Percentiles rank a stretch among this genome's conserved stretches.
Conservation (phyloP, 2,329 filamentous ascomycete genomes). For the Aspergillus eucalypticola region DNA sequence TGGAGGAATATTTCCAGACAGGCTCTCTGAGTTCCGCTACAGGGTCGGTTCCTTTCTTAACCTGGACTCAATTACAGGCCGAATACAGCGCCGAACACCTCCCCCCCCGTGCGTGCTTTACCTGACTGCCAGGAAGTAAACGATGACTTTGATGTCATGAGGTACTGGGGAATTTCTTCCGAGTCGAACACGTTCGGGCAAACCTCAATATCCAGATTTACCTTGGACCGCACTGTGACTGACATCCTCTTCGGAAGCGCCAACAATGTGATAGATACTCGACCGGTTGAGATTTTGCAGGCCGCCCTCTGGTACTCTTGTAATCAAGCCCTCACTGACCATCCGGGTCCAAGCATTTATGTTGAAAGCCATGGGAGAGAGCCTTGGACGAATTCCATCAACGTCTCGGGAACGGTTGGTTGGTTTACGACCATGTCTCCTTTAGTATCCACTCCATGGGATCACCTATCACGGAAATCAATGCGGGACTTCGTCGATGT, state of each 20-base stretch:
- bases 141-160: background rate
- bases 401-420: constrained; percentile 7
- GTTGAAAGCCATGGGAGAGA: constrained; percentile 15
- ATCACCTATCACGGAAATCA: background rate
- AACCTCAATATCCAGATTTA: background rate
- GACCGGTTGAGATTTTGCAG: constrained; percentile 8
- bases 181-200: background rate
- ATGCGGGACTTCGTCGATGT: background rate
- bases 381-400: background rate
- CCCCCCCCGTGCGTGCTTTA: background rate
- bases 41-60: background rate
- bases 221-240: background rate
- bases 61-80: background rate
- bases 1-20: constrained; percentile 16
- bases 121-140: background rate
- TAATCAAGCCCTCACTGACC: background rate
- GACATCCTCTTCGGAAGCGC: background rate
- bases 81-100: background rate
- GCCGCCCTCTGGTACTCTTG: constrained; percentile 6
- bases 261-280: constrained; percentile 1
- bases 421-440: constrained; percentile 10
- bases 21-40: background rate
- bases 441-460: background rate
- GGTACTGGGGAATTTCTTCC: background rate
- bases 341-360: constrained; percentile 3